Base-by-base conservation (phyloP, 2,329 filamentous ascomycete species). In the Xylaria sp. region DNA sequence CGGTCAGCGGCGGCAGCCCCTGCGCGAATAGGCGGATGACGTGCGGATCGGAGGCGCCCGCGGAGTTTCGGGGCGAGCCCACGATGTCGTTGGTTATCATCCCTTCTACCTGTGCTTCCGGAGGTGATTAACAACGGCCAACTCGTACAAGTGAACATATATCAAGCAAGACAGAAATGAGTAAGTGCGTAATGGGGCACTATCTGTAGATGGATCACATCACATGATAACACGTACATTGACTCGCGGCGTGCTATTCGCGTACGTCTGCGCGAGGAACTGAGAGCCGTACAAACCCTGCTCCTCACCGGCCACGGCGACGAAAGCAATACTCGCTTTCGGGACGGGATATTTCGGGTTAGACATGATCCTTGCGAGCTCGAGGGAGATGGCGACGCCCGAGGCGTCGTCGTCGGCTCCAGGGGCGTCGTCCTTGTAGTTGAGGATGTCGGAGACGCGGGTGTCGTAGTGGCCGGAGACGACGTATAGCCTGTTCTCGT, bases 21-120 rank as follows among this genome's bases (percentile, higher is more conserved):
- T 84, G 85, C 66, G 80, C 85, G 77, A 89, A 89, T 15, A 86
- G 79, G n/a, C 87, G 85, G 70, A 89, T 82, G 6, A 85, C 86
- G 74, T 83, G 82, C 18, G 82, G 85, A 72, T 86, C 82, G 63
- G 41, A 46, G 41, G 79, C 78, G 23, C 83, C 84, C 20, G 82
- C 81, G 64, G 84, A 82, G 9, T 82, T 84, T 1, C 78, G 82
- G 1, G 83, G 80, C 5, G 82, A 86, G 44, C 87, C 87, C 6
- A 89, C 84, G 65, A 88, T 88, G 76, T 89, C 87, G 78, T 86
- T 85, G 71, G 85, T 89, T 64, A 87, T 82, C 82, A 88, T 88
- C 15, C 83, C 87, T 76, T 87, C 86, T 3, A 89, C 85, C 73
- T 88, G 39, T 61, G 7, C 18, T 28, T 23, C 6, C 15, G 28